Evolutionary conservation across 441 rosid genomes (phyloP).

Genomic region (Bocquillonia castaneifolia): DNA sequence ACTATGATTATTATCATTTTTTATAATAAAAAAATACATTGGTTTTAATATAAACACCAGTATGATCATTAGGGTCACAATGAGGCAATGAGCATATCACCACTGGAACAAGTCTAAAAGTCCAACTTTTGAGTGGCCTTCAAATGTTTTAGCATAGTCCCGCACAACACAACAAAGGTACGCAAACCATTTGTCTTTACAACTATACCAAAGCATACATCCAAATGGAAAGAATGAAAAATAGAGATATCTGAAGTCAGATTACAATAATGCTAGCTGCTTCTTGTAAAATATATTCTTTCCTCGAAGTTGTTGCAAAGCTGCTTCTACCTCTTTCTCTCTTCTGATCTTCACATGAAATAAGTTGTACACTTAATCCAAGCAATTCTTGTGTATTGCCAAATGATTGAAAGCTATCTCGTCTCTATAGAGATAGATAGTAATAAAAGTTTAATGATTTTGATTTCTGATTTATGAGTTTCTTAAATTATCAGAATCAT

Average conservation of each 20-base stretch:
- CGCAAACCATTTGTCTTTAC: neutral
- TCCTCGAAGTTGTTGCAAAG: constrained; percentile 42
- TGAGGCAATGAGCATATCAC: constrained; percentile 58
- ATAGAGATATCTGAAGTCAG: neutral
- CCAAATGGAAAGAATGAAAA: no score
- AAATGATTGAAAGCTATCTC: no score
- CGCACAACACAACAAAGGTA: no score
- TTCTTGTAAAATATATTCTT: constrained; percentile 37
- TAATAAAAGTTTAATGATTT: no score
- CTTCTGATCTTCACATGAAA: constrained; percentile 36
- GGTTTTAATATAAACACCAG: no score
- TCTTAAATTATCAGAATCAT: no score
- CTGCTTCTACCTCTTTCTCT: constrained; percentile 37
- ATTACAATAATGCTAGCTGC: constrained; percentile 22
- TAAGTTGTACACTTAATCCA: neutral
- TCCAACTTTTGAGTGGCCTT: constrained; percentile 51
- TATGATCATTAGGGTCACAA: constrained; percentile 43
- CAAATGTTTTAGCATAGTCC: constrained; percentile 62
- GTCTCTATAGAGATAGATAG: no score
- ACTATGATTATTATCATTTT: no score
- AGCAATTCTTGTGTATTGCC: no score
- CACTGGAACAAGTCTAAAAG: constrained; percentile 57
- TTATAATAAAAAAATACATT: no score
- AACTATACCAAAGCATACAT: neutral
- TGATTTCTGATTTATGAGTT: no score